Base-by-base conservation (phyloP, 805 yeast species). In the Saturnispora kantuleensis region DNA sequence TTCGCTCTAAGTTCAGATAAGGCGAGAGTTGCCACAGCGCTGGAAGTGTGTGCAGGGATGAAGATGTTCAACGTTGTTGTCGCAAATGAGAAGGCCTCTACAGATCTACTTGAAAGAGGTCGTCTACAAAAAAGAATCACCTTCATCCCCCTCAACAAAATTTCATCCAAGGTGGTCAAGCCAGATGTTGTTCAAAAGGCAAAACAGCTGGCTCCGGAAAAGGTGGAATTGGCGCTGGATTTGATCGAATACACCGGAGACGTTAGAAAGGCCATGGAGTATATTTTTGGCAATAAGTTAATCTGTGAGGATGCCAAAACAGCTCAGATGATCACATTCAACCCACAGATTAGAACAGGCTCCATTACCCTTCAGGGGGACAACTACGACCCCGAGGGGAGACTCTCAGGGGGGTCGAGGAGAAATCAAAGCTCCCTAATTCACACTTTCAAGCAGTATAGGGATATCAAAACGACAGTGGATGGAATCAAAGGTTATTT, bases 31-130 rank as follows among this genome's bases (percentile, higher is more conserved):
- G 81, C 95, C 1, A 70, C 81, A 21, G 98, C 99, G 1, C 67
- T 93, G 31, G 97, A 93, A 62, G 82, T 86, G 2, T 82, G 95
- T 59, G 98, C 97, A 2, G 99, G 98, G 39, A 94, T 90, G 5
- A 71, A 89, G 53, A 63, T 94, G 29, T 94, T 78, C 60, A 88
- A 89, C 56, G 84, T 94, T 31, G 87, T 93, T 41, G 97, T 94
- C 29, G 97, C 88, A 54, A 81, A 77, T 49, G 94, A 90, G 47
- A 76, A 68, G 15, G 81, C 86, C 3, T 97, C 95, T n/a, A 73
- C 95, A 0, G 82, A 80, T 45, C 63, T 93, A 9, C 69, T 93
- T 35, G 93, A 87, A 53, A 70, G 68, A 28, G 97, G 97, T 6
- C 77, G 76, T 47, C 68, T 90, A 42, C 75, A 79, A 55, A 79